Evolutionary conservation across 306 rosid species (phyloP).

Genomic region (Gastrolobium bilobum): DNA sequence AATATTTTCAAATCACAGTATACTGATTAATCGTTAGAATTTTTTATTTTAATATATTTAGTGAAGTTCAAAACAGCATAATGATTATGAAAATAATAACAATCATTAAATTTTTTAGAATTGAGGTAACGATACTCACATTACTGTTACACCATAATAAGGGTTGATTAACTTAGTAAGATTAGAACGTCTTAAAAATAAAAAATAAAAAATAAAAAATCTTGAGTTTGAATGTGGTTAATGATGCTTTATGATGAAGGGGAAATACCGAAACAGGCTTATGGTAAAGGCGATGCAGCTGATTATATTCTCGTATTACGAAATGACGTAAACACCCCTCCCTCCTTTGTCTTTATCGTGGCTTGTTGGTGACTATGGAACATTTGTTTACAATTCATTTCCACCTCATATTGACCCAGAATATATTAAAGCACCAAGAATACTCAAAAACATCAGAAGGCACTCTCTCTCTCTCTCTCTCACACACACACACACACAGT

Average conservation of each 20-base stretch:
- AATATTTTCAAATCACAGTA: too few species aligned
- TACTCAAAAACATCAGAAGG: neutral
- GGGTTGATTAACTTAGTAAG: too few species aligned
- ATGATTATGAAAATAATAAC: neutral
- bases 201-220: too few species aligned
- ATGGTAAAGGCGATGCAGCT: neutral
- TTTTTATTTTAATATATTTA: too few species aligned
- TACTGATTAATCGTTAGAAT: too few species aligned
- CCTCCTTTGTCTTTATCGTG: conserved; percentile 21
- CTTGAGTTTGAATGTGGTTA: too few species aligned
- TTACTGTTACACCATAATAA: too few species aligned
- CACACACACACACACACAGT: too few species aligned
- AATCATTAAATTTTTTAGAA: neutral
- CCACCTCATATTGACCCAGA: conserved; percentile 46
- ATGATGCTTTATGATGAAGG: neutral
- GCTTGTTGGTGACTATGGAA: conserved; percentile 20
- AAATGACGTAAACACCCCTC: conserved; percentile 41
- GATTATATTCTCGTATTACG: neutral
- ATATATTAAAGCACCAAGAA: conserved; percentile 32
- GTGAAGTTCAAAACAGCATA: neutral
- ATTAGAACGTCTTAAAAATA: too few species aligned
- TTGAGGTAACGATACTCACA: neutral
- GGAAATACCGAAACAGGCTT: conserved; percentile 12
- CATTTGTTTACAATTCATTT: conserved; percentile 14
- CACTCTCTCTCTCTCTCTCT: conserved; percentile 25